Percentiles rank a stretch among this genome's conserved stretches.
These are phyloP conservation scores for Astrocystis sublimbata DNA, from an alignment of 495 filamentous ascomycete species.

Conservation along the genomic window DNA sequence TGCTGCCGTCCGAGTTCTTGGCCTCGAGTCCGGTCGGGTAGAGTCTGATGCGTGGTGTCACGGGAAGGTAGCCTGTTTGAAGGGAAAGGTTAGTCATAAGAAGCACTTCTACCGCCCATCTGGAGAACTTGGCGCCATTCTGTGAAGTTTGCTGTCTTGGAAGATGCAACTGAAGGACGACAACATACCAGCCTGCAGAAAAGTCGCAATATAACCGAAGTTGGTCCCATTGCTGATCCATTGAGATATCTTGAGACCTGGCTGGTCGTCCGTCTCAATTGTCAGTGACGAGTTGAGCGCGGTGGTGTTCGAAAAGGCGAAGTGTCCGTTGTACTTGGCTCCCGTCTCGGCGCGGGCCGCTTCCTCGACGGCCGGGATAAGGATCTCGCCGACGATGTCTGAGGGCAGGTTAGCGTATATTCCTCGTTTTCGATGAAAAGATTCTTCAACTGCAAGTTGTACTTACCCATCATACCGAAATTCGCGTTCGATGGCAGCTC, in stretches of 20 bases:
- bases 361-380: conserved; percentile 40
- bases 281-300: conserved; percentile 46
- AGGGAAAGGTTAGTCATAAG: neutral
- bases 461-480: conserved; percentile 36
- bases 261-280: conserved; percentile 40
- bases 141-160: neutral
- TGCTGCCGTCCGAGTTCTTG: conserved; percentile 28
- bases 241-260: conserved; percentile 46
- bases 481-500: conserved; percentile 33
- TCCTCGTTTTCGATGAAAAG: no score
- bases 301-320: conserved; percentile 28
- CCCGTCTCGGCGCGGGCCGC: conserved; percentile 43
- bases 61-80: conserved; percentile 23
- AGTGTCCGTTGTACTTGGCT: conserved; percentile 41
- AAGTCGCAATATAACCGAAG: conserved; percentile 36
- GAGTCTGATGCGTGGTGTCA: conserved; percentile 37
- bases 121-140: neutral
- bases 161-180: neutral
- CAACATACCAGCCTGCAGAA: conserved; percentile 28
- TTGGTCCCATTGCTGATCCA: conserved; percentile 57
- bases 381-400: conserved; percentile 34
- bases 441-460: neutral
- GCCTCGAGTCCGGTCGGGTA: conserved; percentile 47
- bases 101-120: neutral
- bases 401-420: conserved; percentile 11